These are phyloP conservation scores for Globisporangium nunn DNA, from an alignment of 352 stramenopile species.

Conservation along the genomic window DNA sequence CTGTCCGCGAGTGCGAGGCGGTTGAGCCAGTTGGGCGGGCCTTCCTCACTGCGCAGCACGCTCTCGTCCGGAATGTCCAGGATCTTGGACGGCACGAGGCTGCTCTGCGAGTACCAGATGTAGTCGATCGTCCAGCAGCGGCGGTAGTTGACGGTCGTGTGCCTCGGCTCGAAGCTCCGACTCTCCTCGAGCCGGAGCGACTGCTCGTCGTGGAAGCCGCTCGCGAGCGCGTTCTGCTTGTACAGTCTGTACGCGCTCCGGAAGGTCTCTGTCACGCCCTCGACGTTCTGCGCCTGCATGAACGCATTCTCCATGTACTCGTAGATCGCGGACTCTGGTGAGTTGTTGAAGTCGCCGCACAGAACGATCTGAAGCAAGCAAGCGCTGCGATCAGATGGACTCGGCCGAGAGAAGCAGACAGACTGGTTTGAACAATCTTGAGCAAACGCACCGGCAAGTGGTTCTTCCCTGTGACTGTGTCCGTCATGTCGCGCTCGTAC, in stretches of 20 bases:
- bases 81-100: constrained; percentile 48
- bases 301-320: constrained; percentile 87
- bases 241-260: constrained; percentile 70
- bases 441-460: constrained; percentile 36
- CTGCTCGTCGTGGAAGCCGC: constrained; percentile 17
- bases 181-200: constrained; percentile 23
- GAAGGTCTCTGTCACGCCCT: constrained; percentile 59
- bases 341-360: constrained; percentile 87
- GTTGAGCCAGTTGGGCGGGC: constrained; percentile 73
- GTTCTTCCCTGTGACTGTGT: constrained; percentile 39
- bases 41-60: constrained; percentile 61
- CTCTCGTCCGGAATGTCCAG: constrained; percentile 73
- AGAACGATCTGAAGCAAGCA: constrained; percentile 44
- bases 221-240: constrained; percentile 38
- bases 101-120: constrained; percentile 79
- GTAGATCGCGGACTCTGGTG: constrained; percentile 75
- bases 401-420: too few relatives aligned
- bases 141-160: constrained; percentile 84
- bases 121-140: constrained; percentile 88
- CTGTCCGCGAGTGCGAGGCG: constrained; percentile 60
- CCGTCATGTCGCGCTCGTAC: constrained; percentile 57
- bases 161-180: constrained; percentile 62
- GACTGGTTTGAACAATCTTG: too few relatives aligned
- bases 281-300: constrained; percentile 76
- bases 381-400: too few relatives aligned